Conservation (phyloP, 306 rosid species). For the Carpinus fangiana region DNA sequence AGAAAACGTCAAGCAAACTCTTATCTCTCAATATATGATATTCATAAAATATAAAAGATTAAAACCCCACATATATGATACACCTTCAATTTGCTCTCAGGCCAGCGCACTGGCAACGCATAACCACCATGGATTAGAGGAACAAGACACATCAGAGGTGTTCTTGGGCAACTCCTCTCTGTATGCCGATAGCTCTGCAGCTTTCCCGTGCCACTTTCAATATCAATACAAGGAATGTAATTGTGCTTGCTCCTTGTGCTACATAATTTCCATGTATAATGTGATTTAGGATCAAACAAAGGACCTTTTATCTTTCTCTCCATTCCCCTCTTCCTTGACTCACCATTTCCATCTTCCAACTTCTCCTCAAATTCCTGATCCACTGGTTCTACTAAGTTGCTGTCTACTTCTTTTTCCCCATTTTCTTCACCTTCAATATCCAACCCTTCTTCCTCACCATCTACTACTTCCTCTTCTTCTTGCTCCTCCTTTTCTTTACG, state of each 20-base stretch:
- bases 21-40: slow-evolving; percentile 14
- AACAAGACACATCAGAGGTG: slow-evolving; percentile 72
- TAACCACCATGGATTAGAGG: slow-evolving; percentile 79
- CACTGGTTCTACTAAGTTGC: slow-evolving; percentile 40
- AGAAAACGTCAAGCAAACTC: slow-evolving; percentile 25
- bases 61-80: slow-evolving; percentile 3
- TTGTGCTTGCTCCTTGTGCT: slow-evolving; percentile 82
- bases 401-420: slow-evolving; percentile 42
- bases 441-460: slow-evolving; percentile 42
- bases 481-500: slow-evolving; percentile 38
- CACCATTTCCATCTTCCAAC: slow-evolving; percentile 43
- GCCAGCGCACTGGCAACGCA: slow-evolving; percentile 65
- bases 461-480: slow-evolving; percentile 48
- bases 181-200: slow-evolving; percentile 72
- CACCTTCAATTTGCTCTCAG: slow-evolving; percentile 85
- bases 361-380: slow-evolving; percentile 57
- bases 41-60: slow-evolving; percentile 13
- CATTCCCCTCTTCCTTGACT: slow-evolving; percentile 35
- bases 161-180: slow-evolving; percentile 89
- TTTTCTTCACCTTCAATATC: slow-evolving; percentile 40
- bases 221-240: slow-evolving; percentile 89
- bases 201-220: slow-evolving; percentile 62
- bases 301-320: slow-evolving; percentile 65
- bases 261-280: slow-evolving; percentile 75
- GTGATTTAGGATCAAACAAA: slow-evolving; percentile 72